Base-by-base conservation (phyloP, 1,284 basidiomycete species). In the Athelia psychrophila region DNA sequence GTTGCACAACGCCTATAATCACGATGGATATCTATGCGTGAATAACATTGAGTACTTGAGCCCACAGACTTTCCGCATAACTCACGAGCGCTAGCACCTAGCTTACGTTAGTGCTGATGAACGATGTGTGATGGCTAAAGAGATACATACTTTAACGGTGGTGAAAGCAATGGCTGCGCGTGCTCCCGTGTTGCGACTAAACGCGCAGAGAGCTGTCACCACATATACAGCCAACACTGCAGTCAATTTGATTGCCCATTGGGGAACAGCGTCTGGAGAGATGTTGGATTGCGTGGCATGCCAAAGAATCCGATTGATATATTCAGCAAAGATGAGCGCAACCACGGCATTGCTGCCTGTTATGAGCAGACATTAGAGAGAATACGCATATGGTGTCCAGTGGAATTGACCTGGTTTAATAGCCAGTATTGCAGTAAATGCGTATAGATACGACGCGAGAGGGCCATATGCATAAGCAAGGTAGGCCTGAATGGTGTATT, bases 161-260 rank as follows among this genome's bases (percentile, higher is more conserved):
- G 95, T 98, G 59, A 97, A 89, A 9, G 94, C 78, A 16, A 98
- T 86, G 23, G 93, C 87, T 16, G 89, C 83, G 23, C 88, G 82
- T 1, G 93, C 86, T 2, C 95, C 95, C 36, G 93, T 69, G 42
- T 84, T 91, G 18, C 83, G 81, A 23, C 91, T 86, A 32, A 88
- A 84, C 6, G 93, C 80, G 64, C 95, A 95, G 2, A 98, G 72
- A 5, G 81, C 58, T 0, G 88, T 86, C 25, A 97, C 85, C 35
- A 88, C 51, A 2, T 86, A 55, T 20, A 97, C 81, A 51, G 93
- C 91, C 42, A 78, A 69, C 35, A 83, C 71, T 8, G 93, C 96
- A 23, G 91, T 93, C 53, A 95, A 70, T 72, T 96, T 97, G 72
- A 92, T 92, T n/a, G 90, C 84, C 94, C 93, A 97, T 56, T 88